These are phyloP conservation scores for Aspergillus fijiensis DNA, from an alignment of 2,329 filamentous ascomycete species.

Conservation along the genomic window DNA sequence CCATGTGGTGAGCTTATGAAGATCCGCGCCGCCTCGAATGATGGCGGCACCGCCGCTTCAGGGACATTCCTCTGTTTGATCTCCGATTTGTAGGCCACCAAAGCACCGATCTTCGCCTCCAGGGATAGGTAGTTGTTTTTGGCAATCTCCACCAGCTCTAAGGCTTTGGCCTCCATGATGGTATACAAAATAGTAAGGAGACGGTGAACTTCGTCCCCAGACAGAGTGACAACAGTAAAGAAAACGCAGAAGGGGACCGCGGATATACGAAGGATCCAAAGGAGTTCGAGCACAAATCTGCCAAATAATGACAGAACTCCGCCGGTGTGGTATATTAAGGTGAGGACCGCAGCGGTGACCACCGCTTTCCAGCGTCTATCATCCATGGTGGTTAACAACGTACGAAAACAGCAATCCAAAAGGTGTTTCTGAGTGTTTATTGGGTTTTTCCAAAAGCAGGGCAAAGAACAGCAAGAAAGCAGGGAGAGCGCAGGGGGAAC, in stretches of 20 bases:
- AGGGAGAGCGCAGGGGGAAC: neutral
- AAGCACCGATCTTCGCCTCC: conserved; percentile 68
- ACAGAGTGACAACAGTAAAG: conserved; percentile 17
- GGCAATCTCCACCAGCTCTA: conserved; percentile 53
- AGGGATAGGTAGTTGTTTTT: conserved; percentile 65
- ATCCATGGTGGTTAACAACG: neutral
- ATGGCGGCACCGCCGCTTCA: conserved; percentile 64
- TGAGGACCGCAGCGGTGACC: neutral
- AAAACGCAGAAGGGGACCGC: conserved; percentile 1
- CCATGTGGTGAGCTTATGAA: conserved; percentile 76
- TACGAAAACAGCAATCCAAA: neutral
- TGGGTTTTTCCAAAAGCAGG: neutral
- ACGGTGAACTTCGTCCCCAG: conserved; percentile 14
- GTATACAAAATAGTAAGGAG: conserved; percentile 10
- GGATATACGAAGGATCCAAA: neutral
- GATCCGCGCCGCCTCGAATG: conserved; percentile 79
- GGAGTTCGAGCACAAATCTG: neutral
- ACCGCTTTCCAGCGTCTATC: neutral
- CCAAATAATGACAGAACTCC: neutral
- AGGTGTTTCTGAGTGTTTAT: neutral
- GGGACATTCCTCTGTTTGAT: conserved; percentile 94
- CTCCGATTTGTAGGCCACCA: conserved; percentile 75
- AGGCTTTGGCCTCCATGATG: conserved; percentile 58
- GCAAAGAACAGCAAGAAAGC: neutral
- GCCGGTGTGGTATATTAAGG: neutral